Conservation (phyloP, 768 basidiomycete species). For the Pisolithus microcarpus region DNA sequence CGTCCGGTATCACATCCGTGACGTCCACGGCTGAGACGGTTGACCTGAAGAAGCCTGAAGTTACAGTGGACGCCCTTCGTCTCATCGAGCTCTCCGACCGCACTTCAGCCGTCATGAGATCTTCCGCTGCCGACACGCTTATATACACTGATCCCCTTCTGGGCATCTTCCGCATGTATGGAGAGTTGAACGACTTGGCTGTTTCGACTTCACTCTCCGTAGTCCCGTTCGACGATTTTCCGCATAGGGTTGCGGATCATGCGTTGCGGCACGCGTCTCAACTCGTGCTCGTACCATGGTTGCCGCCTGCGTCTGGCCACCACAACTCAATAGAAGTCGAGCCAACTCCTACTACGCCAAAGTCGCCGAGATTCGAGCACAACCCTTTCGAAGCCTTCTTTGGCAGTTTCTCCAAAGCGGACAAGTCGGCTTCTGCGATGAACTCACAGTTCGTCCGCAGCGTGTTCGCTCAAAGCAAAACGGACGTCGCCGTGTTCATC, state of each 20-base stretch:
- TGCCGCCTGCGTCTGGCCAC: slow-evolving; percentile 32
- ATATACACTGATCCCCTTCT: slow-evolving; percentile 68
- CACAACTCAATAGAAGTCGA: slow-evolving; percentile 4
- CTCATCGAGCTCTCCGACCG: slow-evolving; percentile 77
- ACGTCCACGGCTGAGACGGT: slow-evolving; percentile 3
- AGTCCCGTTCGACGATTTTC: slow-evolving; percentile 70
- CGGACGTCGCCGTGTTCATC: slow-evolving; percentile 79
- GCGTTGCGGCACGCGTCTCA: slow-evolving; percentile 55
- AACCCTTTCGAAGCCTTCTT: slow-evolving; percentile 76
- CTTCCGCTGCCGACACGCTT: slow-evolving; percentile 58
- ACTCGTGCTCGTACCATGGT: slow-evolving; percentile 81
- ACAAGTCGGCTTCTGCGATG: slow-evolving; percentile 41
- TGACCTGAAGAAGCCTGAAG: slow-evolving; percentile 15
- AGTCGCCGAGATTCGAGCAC: slow-evolving; percentile 10
- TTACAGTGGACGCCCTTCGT: slow-evolving; percentile 69
- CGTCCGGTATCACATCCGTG: slow-evolving; percentile 6
- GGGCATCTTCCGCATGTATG: slow-evolving; percentile 70
- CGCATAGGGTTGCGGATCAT: slow-evolving; percentile 60
- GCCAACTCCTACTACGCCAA: slow-evolving; percentile 8
- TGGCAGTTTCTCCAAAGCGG: slow-evolving; percentile 22
- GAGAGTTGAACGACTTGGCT: slow-evolving; percentile 59
- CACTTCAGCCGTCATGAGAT: slow-evolving; percentile 57
- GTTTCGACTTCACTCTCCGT: slow-evolving; percentile 64
- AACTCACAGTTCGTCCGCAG: slow-evolving; percentile 82
- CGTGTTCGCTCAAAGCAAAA: slow-evolving; percentile 63